Evolutionary conservation across 208 protist species (phyloP).

Genomic region (Zelonia costaricensis): DNA sequence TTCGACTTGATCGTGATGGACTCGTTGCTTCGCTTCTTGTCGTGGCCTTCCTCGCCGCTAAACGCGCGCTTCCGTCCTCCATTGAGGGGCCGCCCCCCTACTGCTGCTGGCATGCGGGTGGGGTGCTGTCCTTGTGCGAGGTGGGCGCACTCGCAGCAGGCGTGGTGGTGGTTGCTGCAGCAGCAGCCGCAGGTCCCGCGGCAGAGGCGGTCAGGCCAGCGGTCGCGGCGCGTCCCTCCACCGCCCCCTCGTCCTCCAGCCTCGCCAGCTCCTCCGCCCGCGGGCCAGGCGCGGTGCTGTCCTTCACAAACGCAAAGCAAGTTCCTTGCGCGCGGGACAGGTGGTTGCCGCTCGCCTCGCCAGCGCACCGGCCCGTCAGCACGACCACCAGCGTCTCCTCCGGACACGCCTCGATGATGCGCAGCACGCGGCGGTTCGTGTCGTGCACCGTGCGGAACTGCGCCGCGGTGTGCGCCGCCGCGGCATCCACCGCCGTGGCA

Average conservation of each 20-base stretch:
- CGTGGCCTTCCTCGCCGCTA: no score
- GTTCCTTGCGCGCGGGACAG: constrained; percentile 53
- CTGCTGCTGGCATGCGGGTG: constrained; percentile 45
- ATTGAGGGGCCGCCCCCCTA: constrained; percentile 17
- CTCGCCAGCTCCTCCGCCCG: constrained; percentile 18
- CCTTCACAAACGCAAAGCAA: constrained; percentile 83
- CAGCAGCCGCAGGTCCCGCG: neutral
- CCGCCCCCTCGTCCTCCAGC: neutral
- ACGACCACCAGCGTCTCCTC: constrained; percentile 75
- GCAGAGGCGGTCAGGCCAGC: neutral
- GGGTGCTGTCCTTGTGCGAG: constrained; percentile 18
- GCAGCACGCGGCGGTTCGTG: constrained; percentile 70
- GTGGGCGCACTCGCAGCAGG: no score
- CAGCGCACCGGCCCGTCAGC: constrained; percentile 38
- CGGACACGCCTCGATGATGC: constrained; percentile 64
- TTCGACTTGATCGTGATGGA: no score
- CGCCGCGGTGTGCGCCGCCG: constrained; percentile 23
- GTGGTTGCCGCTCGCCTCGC: constrained; percentile 42
- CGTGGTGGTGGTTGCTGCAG: neutral
- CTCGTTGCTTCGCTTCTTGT: no score
- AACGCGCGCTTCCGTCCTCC: no score
- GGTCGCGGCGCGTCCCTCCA: no score
- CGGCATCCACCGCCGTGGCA: neutral
- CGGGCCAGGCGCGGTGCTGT: constrained; percentile 45
- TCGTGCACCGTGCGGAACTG: constrained; percentile 44